Percentiles rank a stretch among this genome's conserved stretches.
These are phyloP conservation scores for Diplodia seriata DNA, from an alignment of 2,329 filamentous ascomycete genomes.

Conservation along the genomic window DNA sequence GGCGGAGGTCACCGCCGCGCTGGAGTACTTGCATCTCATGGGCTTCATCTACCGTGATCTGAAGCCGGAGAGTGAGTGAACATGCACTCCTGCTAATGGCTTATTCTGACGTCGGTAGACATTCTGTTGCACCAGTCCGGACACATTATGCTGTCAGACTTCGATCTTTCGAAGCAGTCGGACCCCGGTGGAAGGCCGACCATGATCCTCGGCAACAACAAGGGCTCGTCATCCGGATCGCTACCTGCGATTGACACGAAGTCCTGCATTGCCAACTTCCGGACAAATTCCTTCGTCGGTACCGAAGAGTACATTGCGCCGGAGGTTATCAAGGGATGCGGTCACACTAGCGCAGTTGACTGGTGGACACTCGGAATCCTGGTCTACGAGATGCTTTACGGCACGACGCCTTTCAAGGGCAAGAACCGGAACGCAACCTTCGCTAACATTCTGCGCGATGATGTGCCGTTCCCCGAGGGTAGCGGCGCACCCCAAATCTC, in stretches of 20 bases:
- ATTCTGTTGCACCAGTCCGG: slow-evolving; percentile 98
- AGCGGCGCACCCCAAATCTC: slow-evolving; percentile 83
- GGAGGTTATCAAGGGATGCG: slow-evolving; percentile 98
- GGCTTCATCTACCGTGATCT: slow-evolving; percentile 98
- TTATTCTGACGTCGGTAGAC: slow-evolving; percentile 64
- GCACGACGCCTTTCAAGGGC: slow-evolving; percentile 98
- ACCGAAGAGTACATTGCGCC: slow-evolving; percentile 99
- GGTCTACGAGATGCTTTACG: slow-evolving; percentile 98
- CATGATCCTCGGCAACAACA: slow-evolving; percentile 91
- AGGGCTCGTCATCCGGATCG: slow-evolving; percentile 80
- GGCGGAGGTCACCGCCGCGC: slow-evolving; percentile 92
- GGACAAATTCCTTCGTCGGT: slow-evolving; percentile 97
- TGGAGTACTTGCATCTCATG: slow-evolving; percentile 98
- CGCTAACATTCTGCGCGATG: slow-evolving; percentile 93
- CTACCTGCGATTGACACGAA: slow-evolving; percentile 98
- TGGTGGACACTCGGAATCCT: slow-evolving; percentile 99
- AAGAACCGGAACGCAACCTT: slow-evolving; percentile 99
- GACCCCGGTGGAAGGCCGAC: slow-evolving; percentile 94
- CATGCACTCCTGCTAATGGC: slow-evolving; percentile 5
- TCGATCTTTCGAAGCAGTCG: slow-evolving; percentile 97
- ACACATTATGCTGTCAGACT: slow-evolving; percentile 99
- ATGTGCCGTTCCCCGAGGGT: slow-evolving; percentile 94
- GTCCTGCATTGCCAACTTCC: slow-evolving; percentile 97
- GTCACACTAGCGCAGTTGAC: slow-evolving; percentile 96
- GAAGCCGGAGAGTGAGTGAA: slow-evolving; percentile 89